Conservation (phyloP, 2,329 filamentous ascomycete species). For the Cladosporium oxysporum region DNA sequence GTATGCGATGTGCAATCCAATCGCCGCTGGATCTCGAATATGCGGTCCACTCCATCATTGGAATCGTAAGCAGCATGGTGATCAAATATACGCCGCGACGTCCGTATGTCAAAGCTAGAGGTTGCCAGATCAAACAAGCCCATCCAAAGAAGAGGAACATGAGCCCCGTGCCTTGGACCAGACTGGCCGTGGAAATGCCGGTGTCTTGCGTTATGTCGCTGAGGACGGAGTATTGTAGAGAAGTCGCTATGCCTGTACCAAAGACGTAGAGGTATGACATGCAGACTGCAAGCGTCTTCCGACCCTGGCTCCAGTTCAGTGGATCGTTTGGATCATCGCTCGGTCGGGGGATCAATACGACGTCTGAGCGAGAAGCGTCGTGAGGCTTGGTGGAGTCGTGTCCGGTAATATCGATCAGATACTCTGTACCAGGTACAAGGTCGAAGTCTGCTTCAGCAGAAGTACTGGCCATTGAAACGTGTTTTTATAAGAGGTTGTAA, state of each 20-base stretch:
- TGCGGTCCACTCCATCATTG: conserved; percentile 47
- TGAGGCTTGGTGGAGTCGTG: conserved; percentile 39
- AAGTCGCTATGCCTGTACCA: conserved; percentile 52
- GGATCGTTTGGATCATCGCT: conserved; percentile 50
- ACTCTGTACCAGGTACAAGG: conserved; percentile 43
- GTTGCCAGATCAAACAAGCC: conserved; percentile 56
- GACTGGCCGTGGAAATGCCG: conserved; percentile 45
- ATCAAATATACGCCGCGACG: conserved; percentile 51
- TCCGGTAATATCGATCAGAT: conserved; percentile 46
- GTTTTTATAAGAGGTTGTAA: no score
- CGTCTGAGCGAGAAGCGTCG: conserved; percentile 34
- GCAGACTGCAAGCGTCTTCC: conserved; percentile 45
- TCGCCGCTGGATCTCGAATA: conserved; percentile 48
- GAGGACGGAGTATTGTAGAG: conserved; percentile 54
- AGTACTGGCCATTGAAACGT: not conserved
- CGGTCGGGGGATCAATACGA: conserved; percentile 45
- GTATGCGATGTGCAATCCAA: conserved; percentile 50
- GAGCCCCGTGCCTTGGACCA: conserved; percentile 32
- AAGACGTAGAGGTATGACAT: conserved; percentile 49
- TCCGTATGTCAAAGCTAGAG: conserved; percentile 55
- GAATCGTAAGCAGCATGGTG: conserved; percentile 43
- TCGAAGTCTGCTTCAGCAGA: not conserved
- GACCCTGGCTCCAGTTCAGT: conserved; percentile 35
- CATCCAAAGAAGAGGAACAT: conserved; percentile 39
- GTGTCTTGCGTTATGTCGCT: conserved; percentile 50